Conservation (phyloP, 345 rosid genomes). For the Citrus sp. region DNA sequence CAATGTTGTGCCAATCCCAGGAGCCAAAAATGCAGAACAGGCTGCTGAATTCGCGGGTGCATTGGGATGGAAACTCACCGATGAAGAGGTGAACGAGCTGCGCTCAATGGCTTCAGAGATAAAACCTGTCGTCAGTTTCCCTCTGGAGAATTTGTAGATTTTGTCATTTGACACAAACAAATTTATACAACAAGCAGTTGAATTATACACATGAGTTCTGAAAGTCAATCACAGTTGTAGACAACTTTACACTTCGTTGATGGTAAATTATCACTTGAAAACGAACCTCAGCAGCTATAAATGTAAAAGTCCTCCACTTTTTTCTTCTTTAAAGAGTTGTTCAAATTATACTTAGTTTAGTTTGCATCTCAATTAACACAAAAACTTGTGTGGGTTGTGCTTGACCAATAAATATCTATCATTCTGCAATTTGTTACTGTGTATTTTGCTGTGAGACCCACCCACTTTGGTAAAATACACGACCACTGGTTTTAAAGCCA, state of each 20-base stretch:
- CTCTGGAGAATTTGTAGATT: conserved; percentile 58
- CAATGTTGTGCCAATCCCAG: conserved; percentile 92
- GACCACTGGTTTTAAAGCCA: no score
- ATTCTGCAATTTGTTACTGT: no score
- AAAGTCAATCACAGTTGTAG: neutral
- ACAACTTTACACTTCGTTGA: neutral
- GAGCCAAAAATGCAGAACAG: conserved; percentile 83
- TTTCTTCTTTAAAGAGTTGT: neutral
- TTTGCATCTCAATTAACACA: no score
- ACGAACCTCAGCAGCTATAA: neutral
- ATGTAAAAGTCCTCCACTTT: no score
- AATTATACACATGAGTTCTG: neutral
- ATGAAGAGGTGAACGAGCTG: conserved; percentile 65
- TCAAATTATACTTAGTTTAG: no score
- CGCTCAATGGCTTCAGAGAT: conserved; percentile 67
- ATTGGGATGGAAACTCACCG: conserved; percentile 71
- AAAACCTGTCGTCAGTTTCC: conserved; percentile 64
- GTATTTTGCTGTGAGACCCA: no score
- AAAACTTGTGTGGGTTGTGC: no score
- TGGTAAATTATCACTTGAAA: neutral
- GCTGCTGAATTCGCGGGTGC: conserved; percentile 83
- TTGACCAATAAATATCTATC: no score
- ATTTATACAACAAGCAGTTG: neutral
- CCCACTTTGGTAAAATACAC: no score
- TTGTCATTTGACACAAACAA: neutral